Evolutionary conservation across 805 yeast genomes (phyloP), one percentile per base, ranked within the genome.

Genomic region (Saccharomyces kudriavzevii): DNA sequence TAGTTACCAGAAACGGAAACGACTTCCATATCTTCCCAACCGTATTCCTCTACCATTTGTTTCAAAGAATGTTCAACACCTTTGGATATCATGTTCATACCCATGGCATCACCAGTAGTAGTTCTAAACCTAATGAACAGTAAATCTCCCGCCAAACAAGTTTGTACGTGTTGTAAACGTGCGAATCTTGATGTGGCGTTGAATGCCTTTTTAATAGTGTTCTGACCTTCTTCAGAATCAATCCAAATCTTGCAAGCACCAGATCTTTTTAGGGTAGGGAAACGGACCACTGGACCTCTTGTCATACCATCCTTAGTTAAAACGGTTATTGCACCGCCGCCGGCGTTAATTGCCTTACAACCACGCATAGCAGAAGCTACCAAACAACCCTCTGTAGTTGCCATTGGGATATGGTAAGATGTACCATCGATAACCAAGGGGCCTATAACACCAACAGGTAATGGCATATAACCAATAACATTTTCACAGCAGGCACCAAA

Each of bases 81-180:
- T 74, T 94, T 94, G 29, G 98, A 92, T 57, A 94, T 94, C 99
- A 94, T 94, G 70, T 94, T 94, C 99, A 94, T 94, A 60, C 99
- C 99, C 99, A 94, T 94, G 20, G 99, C 99, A 76, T 94, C 99
- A 71, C 99, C 99, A 24, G 99, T 94, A 43, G 96, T 90, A n/a
- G 99, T 95, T 69, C 91, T 83, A 77, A 94, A 94, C 66, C 99
- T 83, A 62, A 94, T 85, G 66, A 81, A 94, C 62, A 94, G 77
- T 61, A 87, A 77, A 49, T 86, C 86, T 29, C 99, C 99, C 17
- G 99, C 99, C 70, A 92, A 76, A 2, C 98, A 96, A 20, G 97
- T 89, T 70, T 89, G 87, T 59, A 92, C 76, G 62, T 87, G 87
- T 71, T 88, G 96, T 64, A 94, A 80, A 66, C 97, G 83, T 17